These are phyloP conservation scores for Aspergillus eucalypticola DNA, from an alignment of 2,329 filamentous ascomycete genomes.

Conservation along the genomic window DNA sequence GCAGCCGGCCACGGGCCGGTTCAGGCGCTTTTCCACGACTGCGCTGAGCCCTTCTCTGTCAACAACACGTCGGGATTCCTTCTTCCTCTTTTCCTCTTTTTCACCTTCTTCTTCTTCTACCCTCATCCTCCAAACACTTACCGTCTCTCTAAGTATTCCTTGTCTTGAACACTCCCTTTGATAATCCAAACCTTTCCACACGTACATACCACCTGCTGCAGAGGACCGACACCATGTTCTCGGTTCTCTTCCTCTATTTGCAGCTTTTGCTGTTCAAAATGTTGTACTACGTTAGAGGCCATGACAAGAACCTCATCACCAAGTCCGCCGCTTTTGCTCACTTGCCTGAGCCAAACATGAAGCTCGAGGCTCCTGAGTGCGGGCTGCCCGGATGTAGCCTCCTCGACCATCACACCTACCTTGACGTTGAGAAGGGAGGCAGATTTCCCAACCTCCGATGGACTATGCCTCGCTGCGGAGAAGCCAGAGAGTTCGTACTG, in stretches of 20 bases:
- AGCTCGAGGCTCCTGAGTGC: constrained; percentile 24
- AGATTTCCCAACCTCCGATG: constrained; percentile 27
- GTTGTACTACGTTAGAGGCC: constrained; percentile 27
- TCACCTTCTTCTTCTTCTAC: not conserved
- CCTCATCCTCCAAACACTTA: not conserved
- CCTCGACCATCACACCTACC: constrained; percentile 24
- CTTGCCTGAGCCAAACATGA: constrained; percentile 26
- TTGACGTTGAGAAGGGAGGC: constrained; percentile 24
- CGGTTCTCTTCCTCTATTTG: constrained; percentile 20
- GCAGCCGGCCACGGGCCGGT: constrained; percentile 27
- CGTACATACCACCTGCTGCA: not conserved
- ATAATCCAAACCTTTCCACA: not conserved
- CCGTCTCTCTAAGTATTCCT: not conserved
- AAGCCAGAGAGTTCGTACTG: constrained; percentile 28
- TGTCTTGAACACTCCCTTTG: not conserved
- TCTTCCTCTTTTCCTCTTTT: not conserved
- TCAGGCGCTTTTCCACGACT: not conserved
- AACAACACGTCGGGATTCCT: not conserved
- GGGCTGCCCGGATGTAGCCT: constrained; percentile 27
- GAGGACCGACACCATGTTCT: constrained; percentile 6
- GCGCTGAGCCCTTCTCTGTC: constrained; percentile 4
- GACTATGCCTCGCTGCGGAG: constrained; percentile 19
- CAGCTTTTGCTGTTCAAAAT: constrained; percentile 23
- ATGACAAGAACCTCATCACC: constrained; percentile 28
- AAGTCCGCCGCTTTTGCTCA: constrained; percentile 25